Percentiles rank a stretch among this genome's conserved stretches.
phyloP scores from a whole-genome alignment of 306 rosid genomes.

The Cucurbita ficifolia region DNA sequence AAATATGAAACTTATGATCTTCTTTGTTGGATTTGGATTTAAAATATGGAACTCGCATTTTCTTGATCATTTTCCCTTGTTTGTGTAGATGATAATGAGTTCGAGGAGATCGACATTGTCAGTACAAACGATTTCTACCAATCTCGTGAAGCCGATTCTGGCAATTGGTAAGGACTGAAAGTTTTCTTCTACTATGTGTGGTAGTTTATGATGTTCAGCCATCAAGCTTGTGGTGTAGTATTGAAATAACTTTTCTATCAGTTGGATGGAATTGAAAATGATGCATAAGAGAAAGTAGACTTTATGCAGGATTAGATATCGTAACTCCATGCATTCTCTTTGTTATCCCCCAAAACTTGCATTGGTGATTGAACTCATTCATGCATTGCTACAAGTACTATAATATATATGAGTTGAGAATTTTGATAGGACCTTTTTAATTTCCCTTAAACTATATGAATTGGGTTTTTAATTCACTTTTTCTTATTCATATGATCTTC shows the following conservation, averaged over 20 bases:
- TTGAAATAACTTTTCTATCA: neutral
- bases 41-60: neutral
- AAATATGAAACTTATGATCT: neutral
- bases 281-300: neutral
- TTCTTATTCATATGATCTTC: neutral
- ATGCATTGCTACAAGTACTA: neutral
- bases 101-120: conserved; percentile 62
- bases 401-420: neutral
- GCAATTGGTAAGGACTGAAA: conserved; percentile 36
- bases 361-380: neutral
- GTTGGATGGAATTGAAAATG: neutral
- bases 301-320: neutral
- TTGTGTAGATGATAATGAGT: conserved; percentile 61
- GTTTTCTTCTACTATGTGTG: neutral
- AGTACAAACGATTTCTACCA: conserved; percentile 57
- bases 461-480: neutral
- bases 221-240: neutral
- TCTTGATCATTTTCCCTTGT: neutral
- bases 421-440: neutral
- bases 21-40: neutral
- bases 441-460: neutral
- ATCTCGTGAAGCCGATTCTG: conserved; percentile 50
- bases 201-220: neutral
- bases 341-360: neutral
- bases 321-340: neutral